Percentiles rank a stretch among this genome's conserved stretches.
phyloP scores from a whole-genome alignment of 148 eudicot genomes.

The Vaccinium darrowii region DNA sequence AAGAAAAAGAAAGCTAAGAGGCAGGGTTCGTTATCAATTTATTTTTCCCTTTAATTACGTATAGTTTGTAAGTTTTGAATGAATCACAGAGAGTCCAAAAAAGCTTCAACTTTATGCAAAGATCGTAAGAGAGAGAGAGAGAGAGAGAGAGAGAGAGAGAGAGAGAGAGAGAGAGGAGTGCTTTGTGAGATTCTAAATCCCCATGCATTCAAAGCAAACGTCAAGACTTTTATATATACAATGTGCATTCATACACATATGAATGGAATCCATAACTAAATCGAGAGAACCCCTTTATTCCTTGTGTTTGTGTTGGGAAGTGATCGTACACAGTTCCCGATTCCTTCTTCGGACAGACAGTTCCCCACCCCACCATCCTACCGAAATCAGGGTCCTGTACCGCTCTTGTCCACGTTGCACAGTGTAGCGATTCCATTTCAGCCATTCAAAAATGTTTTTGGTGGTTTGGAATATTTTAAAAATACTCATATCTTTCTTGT shows the following conservation, averaged over 20 bases:
- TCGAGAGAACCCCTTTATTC: constrained; percentile 33
- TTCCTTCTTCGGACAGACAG: constrained; percentile 39
- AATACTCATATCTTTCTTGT: too few species aligned
- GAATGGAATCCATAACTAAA: constrained; percentile 14
- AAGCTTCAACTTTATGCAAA: constrained; percentile 42
- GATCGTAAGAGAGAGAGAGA: constrained; percentile 21
- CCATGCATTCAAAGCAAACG: constrained; percentile 44
- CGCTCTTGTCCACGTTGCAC: too few species aligned
- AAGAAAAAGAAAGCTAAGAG: background rate
- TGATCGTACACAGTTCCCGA: constrained; percentile 54
- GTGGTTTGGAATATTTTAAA: too few species aligned
- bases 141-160: background rate
- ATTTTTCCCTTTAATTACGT: constrained; percentile 3
- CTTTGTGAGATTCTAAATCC: constrained; percentile 42
- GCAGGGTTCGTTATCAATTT: constrained; percentile 15
- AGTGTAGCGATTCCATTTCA: too few species aligned
- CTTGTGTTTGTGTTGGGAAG: constrained; percentile 37
- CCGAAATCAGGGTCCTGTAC: too few species aligned
- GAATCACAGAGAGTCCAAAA: constrained; percentile 39
- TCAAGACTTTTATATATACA: constrained; percentile 8
- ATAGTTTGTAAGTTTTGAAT: constrained; percentile 21
- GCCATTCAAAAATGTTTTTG: too few species aligned
- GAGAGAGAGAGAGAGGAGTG: constrained; percentile 22
- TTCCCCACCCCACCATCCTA: constrained; percentile 31
- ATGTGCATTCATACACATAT: constrained; percentile 5